A percentile compares a stretch with the other conserved stretches of the same genome.
These are phyloP conservation scores for Calonectria leucothoes DNA, from an alignment of 2,329 filamentous ascomycete species.

Conservation along the genomic window DNA sequence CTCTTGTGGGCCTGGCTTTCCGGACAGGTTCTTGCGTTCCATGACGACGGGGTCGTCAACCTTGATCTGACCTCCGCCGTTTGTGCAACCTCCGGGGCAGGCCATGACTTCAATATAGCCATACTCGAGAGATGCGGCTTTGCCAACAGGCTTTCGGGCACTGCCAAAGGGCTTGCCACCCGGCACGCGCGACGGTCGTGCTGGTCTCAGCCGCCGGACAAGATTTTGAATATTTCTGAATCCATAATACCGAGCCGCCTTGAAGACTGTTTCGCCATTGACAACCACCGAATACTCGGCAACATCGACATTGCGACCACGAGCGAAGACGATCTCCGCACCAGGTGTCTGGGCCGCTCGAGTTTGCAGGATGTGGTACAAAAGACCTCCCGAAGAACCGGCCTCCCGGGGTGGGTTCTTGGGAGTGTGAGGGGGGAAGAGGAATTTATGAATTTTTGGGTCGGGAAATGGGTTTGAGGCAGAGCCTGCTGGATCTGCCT, in stretches of 20 bases:
- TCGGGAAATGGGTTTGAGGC: conserved; percentile 77
- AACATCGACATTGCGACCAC: conserved; percentile 91
- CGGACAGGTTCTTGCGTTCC: conserved; percentile 58
- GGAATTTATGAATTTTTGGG: conserved; percentile 73
- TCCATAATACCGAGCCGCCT: conserved; percentile 92
- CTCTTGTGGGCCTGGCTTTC: conserved; percentile 77
- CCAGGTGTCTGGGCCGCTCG: conserved; percentile 78
- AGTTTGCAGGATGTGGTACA: conserved; percentile 84
- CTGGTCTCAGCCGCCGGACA: conserved; percentile 89
- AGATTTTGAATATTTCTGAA: conserved; percentile 99
- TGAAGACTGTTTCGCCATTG: conserved; percentile 72
- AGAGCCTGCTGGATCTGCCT: conserved; percentile 58
- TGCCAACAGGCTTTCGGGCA: conserved; percentile 64
- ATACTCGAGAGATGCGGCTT: conserved; percentile 71
- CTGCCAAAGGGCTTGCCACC: conserved; percentile 74
- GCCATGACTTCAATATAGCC: conserved; percentile 99
- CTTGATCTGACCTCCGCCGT: conserved; percentile 96
- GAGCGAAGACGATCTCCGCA: conserved; percentile 75
- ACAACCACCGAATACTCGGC: conserved; percentile 81
- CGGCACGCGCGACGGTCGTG: conserved; percentile 81
- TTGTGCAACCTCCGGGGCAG: conserved; percentile 98
- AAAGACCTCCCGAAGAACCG: conserved; percentile 89
- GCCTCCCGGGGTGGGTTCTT: conserved; percentile 64
- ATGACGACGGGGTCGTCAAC: conserved; percentile 78
- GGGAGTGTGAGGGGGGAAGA: conserved; percentile 70